Base-by-base conservation (phyloP, 2,329 filamentous ascomycete species). In the Seiridium unicorne region DNA sequence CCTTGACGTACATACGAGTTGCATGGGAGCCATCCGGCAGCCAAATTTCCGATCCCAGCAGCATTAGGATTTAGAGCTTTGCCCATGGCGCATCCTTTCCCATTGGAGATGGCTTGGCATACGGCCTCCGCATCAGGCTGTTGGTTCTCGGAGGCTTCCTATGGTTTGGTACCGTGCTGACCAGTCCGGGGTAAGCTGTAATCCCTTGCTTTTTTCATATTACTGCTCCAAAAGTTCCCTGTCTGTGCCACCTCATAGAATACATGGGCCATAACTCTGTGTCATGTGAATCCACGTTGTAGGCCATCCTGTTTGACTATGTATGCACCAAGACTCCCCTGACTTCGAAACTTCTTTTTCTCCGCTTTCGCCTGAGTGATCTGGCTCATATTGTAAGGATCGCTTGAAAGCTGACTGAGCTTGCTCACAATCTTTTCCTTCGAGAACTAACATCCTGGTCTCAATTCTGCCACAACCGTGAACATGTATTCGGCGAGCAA, bases 401-500 rank as follows among this genome's bases (percentile, higher is more conserved):
- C 18, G 18, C 18, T 26, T 26, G 18, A 26, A 26, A 26, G 18
- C 18, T 26, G 13, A 42, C 38, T 42, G 7, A 42, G 38, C 38
- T 42, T 42, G 7, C 7, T 42, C 38, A 42, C 7, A 8, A 42
- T 42, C 38, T 42, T 13, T 42, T 13, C 38, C 38, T 42, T 8
- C 13, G 7, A 13, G 7, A 8, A 13, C 38, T 42, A 8, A 42
- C 38, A 8, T 8, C 38, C 38, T 42, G 38, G 13, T 13, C 38
- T 42, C 7, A 2, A 2, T 42, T 42, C 38, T 42, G 13, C 38
- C 13, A 42, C 38, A 8, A 42, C 38, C 7, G 56, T 51, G 64
- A 70, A 42, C 49, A 77, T 80, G 78, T 78, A 76, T 68, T 72
- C 74, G 66, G 73, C 73, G 32, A 78, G 66, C 61, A 86, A 84